phyloP scores from a whole-genome alignment of 2,329 filamentous ascomycete genomes.

The Coniella vitis region DNA sequence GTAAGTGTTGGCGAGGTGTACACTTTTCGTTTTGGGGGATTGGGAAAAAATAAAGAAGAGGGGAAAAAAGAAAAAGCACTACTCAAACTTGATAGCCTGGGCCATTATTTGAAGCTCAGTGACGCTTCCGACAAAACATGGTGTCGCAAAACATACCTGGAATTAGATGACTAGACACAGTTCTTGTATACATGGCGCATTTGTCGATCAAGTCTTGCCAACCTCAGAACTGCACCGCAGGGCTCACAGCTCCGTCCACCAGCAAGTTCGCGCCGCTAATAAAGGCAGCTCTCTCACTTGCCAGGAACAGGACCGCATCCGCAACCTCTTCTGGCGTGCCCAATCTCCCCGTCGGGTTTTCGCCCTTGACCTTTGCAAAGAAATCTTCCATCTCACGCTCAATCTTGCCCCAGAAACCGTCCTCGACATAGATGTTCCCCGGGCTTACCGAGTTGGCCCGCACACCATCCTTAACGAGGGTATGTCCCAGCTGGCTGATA shows the following conservation, averaged over 20 bases:
- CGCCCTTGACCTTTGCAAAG: constrained; percentile 19
- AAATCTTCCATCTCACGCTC: constrained; percentile 25
- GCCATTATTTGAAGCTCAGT: too few relatives aligned
- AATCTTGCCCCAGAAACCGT: constrained; percentile 29
- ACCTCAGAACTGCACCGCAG: constrained; percentile 16
- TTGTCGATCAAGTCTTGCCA: too few relatives aligned
- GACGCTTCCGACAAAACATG: too few relatives aligned
- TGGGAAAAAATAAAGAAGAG: too few relatives aligned
- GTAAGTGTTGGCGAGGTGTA: too few relatives aligned
- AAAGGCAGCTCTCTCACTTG: constrained; percentile 17
- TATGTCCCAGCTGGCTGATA: constrained; percentile 27
- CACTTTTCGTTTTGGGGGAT: too few relatives aligned
- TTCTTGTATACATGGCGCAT: too few relatives aligned
- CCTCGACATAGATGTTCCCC: constrained; percentile 30
- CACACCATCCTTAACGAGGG: constrained; percentile 27
- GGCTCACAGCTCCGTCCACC: constrained; percentile 18
- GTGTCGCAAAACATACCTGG: too few relatives aligned
- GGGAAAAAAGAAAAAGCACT: too few relatives aligned
- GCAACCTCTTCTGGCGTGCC: constrained; percentile 19
- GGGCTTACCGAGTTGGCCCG: constrained; percentile 29
- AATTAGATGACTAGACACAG: too few relatives aligned
- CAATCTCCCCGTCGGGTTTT: constrained; percentile 18
- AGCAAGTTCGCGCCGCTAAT: constrained; percentile 17
- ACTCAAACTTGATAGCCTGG: too few relatives aligned
- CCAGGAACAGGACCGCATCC: constrained; percentile 17